Percentiles rank a stretch among this genome's conserved stretches.
These are phyloP conservation scores for Scutellaria baicalensis DNA, from an alignment of 257 asterid species.

Conservation along the genomic window DNA sequence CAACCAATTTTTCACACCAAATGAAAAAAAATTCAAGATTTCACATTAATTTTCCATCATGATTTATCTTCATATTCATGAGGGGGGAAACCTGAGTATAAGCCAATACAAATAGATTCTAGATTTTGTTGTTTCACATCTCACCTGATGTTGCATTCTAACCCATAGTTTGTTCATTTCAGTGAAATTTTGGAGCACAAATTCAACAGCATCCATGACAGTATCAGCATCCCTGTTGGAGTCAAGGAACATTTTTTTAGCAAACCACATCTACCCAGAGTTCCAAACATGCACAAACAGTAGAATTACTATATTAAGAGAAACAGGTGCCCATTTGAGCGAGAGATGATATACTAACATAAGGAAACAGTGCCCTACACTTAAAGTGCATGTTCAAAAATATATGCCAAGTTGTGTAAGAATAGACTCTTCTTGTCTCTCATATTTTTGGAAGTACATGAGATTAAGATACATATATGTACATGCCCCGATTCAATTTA, in stretches of 20 bases:
- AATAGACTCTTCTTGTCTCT: neutral
- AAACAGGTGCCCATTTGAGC: neutral
- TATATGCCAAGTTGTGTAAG: neutral
- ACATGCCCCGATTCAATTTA: neutral
- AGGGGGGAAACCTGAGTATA: constrained; percentile 29
- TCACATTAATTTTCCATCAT: constrained; percentile 34
- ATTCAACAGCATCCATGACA: constrained; percentile 83
- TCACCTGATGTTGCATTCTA: constrained; percentile 99
- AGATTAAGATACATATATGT: neutral
- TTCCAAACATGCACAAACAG: constrained; percentile 4
- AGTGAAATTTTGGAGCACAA: constrained; percentile 96
- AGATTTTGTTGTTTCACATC: constrained; percentile 31
- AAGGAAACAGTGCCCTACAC: neutral
- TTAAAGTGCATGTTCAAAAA: neutral
- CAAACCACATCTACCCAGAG: constrained; percentile 7
- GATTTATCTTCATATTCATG: constrained; percentile 31
- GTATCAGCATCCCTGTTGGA: constrained; percentile 86
- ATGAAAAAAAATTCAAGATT: constrained; percentile 27
- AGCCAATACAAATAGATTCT: constrained; percentile 30
- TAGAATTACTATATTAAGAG: constrained; percentile 6
- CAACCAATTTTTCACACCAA: constrained; percentile 28
- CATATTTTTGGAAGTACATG: neutral
- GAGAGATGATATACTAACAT: neutral
- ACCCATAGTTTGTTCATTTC: constrained; percentile 99
- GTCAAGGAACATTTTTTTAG: constrained; percentile 6